A percentile compares a stretch with the other conserved stretches of the same genome.
phyloP scores from a whole-genome alignment of 2,329 filamentous ascomycete species.

The Neophaeococcomyces aloes region DNA sequence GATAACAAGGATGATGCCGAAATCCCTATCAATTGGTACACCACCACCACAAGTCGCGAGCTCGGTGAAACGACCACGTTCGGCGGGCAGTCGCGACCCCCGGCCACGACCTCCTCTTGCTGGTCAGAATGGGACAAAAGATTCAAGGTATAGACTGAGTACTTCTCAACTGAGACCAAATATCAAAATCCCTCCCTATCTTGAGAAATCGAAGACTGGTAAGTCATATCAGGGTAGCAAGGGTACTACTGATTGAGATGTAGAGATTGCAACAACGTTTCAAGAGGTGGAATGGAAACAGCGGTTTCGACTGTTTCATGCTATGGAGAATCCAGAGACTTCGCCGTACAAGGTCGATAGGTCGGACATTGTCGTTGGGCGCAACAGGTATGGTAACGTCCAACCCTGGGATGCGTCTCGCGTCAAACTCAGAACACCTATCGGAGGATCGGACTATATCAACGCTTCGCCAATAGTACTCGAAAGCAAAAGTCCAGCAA shows the following conservation, averaged over 20 bases:
- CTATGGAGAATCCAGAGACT: slow-evolving; percentile 35
- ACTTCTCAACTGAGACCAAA: slow-evolving; percentile 6
- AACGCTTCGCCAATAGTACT: slow-evolving; percentile 66
- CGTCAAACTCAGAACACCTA: slow-evolving; percentile 66
- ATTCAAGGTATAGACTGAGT: slow-evolving; percentile 1
- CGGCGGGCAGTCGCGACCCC: slow-evolving; percentile 11
- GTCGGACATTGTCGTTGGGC: slow-evolving; percentile 44
- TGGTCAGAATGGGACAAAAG: slow-evolving; percentile 10
- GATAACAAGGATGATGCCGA: slow-evolving; percentile 20
- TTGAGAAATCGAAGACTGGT: slow-evolving; percentile 19
- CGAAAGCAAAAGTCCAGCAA: slow-evolving; percentile 36
- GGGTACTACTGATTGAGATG: slow-evolving; percentile 11
- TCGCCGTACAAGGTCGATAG: slow-evolving; percentile 51
- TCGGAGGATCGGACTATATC: slow-evolving; percentile 65
- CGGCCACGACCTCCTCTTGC: slow-evolving; percentile 7
- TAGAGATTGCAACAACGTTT: slow-evolving; percentile 52
- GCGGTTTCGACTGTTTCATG: slow-evolving; percentile 42
- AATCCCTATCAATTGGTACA: slow-evolving; percentile 14
- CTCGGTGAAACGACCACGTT: slow-evolving; percentile 18
- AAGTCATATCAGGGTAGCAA: slow-evolving; percentile 4
- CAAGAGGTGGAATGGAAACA: slow-evolving; percentile 52
- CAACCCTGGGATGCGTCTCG: slow-evolving; percentile 83
- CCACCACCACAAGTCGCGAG: slow-evolving; percentile 11
- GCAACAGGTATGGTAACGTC: slow-evolving; percentile 85
- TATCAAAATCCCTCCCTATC: slow-evolving; percentile 18